Evolutionary conservation across 2,329 filamentous ascomycete genomes (phyloP).

Genomic region (Xylariaceae sp.): DNA sequence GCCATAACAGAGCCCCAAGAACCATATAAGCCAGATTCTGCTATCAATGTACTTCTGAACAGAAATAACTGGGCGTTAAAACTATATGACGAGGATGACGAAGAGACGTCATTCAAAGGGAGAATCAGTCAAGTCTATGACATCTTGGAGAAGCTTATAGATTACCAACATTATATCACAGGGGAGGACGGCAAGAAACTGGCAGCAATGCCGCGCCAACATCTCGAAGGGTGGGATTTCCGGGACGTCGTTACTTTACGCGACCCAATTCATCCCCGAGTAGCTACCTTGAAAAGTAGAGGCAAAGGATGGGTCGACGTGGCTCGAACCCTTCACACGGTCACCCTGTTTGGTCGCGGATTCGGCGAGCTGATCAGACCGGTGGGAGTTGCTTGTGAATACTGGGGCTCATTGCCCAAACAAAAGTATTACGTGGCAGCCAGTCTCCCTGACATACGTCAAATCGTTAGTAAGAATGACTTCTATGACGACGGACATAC

Average conservation of each 20-base stretch:
- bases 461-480: constrained; percentile 8
- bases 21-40: constrained; percentile 14
- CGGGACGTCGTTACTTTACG: constrained; percentile 27
- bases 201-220: constrained; percentile 15
- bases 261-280: constrained; percentile 19
- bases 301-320: constrained; percentile 20
- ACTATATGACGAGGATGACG: constrained; percentile 15
- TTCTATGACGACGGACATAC: constrained; percentile 2
- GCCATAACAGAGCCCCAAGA: constrained; percentile 18
- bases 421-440: neutral
- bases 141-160: constrained; percentile 27
- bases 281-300: constrained; percentile 8
- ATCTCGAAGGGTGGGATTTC: constrained; percentile 28
- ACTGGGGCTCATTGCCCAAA: neutral
- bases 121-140: constrained; percentile 25
- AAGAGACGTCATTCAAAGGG: constrained; percentile 24
- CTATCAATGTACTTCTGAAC: constrained; percentile 12
- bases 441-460: neutral
- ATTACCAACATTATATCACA: constrained; percentile 27
- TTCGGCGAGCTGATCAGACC: constrained; percentile 21
- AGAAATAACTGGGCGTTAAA: constrained; percentile 7
- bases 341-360: constrained; percentile 19
- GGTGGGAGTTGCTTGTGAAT: neutral
- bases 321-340: constrained; percentile 22
- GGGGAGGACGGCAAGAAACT: constrained; percentile 17